Evolutionary conservation across 2,329 filamentous ascomycete genomes (phyloP).

Genomic region (Lasiodiplodia theobromae): DNA sequence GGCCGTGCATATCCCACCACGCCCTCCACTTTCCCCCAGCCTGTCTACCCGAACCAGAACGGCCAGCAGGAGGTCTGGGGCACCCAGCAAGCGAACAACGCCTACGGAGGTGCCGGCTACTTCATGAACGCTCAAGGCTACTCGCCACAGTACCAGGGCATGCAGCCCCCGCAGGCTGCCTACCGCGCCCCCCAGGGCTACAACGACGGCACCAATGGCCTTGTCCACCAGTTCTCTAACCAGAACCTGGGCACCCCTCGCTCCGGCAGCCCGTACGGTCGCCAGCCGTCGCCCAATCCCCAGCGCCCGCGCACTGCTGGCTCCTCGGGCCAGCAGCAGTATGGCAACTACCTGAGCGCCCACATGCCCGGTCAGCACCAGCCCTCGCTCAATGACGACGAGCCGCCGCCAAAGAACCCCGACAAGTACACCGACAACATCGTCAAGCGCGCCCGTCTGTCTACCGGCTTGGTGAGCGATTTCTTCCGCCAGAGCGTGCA

Average conservation of each 20-base stretch:
- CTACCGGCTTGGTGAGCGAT: slow-evolving; percentile 70
- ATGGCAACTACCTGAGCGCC: slow-evolving; percentile 71
- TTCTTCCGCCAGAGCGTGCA: slow-evolving; percentile 99
- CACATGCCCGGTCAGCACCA: slow-evolving; percentile 69
- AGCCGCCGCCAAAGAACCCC: slow-evolving; percentile 79
- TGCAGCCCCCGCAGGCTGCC: slow-evolving; percentile 59
- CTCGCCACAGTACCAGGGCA: slow-evolving; percentile 56
- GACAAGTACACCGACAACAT: slow-evolving; percentile 90
- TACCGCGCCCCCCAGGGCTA: slow-evolving; percentile 66
- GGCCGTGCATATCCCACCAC: slow-evolving; percentile 68
- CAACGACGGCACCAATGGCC: slow-evolving; percentile 86
- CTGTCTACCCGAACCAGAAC: slow-evolving; percentile 71
- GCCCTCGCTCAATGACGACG: slow-evolving; percentile 63
- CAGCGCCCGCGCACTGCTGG: slow-evolving; percentile 87
- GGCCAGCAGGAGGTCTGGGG: slow-evolving; percentile 69
- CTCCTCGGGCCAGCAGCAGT: slow-evolving; percentile 64
- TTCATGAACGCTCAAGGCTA: slow-evolving; percentile 60
- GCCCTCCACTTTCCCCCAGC: slow-evolving; percentile 94
- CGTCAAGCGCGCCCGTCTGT: slow-evolving; percentile 72
- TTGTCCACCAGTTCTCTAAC: slow-evolving; percentile 95
- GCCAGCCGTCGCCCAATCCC: slow-evolving; percentile 69
- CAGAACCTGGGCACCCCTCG: slow-evolving; percentile 84
- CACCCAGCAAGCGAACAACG: slow-evolving; percentile 52
- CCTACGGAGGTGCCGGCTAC: slow-evolving; percentile 46
- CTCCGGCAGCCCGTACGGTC: slow-evolving; percentile 70